Evolutionary conservation across 306 rosid genomes (phyloP), one percentile per base, ranked within the genome.

Genomic region (Senna siamea): DNA sequence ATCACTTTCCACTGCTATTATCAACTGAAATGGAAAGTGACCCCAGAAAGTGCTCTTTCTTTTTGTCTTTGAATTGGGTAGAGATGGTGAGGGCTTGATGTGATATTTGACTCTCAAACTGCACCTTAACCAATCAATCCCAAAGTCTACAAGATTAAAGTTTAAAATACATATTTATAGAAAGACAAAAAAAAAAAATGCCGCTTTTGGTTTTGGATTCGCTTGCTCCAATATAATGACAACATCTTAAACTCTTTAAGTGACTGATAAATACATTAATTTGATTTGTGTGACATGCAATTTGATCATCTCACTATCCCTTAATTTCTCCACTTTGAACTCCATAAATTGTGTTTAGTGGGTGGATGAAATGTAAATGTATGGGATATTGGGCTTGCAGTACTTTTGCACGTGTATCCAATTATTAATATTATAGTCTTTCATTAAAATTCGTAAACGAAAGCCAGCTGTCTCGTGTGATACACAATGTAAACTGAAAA

Each of bases 381-480:
- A 26, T 26, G 30, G 30, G 30, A 26, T 26, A 73, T 73, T 66
- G 60, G 38, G 54, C 73, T 76, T 66, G 74, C 74, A 69, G 77
- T 76, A 26, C 30, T 26, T 26, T 66, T 82, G 83, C 89, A 89
- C 87, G 89, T 78, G 89, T 76, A 79, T 87, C 87, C 72, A 77
- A 80, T 70, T 23, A 79, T 61, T 26, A 76, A 78, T 63, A 80
- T 14, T 59, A 22, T 26, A 26, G 30, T 26, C 2, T 26, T 26
- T 1, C 85, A 82, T 68, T 26, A 40, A 74, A 83, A 76, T 76
- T 55, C 46, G 35, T 44, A 77, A 81, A 59, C 59, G 71, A 85
- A 83, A 76, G 84, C 80, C 80, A 81, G 78, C 87, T 86, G 86
- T 79, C 84, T 62, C 1, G 10, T 40, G 9, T 61, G 79, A 78